Evolutionary conservation across 2,329 filamentous ascomycete genomes (phyloP), one percentile per base, ranked within the genome.

Genomic region (Lecanicillium sp.): DNA sequence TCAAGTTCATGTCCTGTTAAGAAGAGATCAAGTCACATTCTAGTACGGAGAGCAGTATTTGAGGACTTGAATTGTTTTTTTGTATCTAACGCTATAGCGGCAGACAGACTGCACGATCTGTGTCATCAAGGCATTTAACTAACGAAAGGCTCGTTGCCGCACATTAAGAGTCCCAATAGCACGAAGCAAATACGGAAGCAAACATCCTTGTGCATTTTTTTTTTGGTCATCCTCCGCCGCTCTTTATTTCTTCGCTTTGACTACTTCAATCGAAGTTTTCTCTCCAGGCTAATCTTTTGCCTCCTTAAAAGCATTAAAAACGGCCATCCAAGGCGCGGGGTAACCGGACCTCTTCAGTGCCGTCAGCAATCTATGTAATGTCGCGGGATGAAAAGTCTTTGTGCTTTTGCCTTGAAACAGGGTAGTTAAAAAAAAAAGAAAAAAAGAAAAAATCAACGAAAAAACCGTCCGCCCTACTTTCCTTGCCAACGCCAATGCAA

Each of bases 401-500:
- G 51, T 52, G 51, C 53, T 59, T 60, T 59, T 54, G 51, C 48
- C 50, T 42, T 50, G 43, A 48, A 52, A 52, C 56, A 52, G 51
- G 47, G 51, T 53, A 53, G 42, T 56, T 52, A 44, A 44, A 39
- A 47, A 33, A 35, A 43, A 51, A 46, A 46, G n/a, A 33, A 53
- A 43, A 45, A 48, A 47, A 32, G 51, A 51, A 47, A 45, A 41
- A 31, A 14, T 52, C 43, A 46, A 46, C 43, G 22, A 50, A 50
- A 48, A 46, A 42, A 47, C 44, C 50, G 52, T 48, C 49, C 47
- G 48, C 49, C 49, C 48, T 39, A 40, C 48, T 53, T 43, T 53
- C 55, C 60, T 55, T 55, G 46, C 60, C 55, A 75, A 77, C 73
- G 73, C 73, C 73, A 59, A 52, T 75, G 73, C 72, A 71, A 76